A percentile compares a stretch with the other conserved stretches of the same genome.
phyloP scores from a whole-genome alignment of 176 grass and related monocot species.

The Hordeum vulgare region DNA sequence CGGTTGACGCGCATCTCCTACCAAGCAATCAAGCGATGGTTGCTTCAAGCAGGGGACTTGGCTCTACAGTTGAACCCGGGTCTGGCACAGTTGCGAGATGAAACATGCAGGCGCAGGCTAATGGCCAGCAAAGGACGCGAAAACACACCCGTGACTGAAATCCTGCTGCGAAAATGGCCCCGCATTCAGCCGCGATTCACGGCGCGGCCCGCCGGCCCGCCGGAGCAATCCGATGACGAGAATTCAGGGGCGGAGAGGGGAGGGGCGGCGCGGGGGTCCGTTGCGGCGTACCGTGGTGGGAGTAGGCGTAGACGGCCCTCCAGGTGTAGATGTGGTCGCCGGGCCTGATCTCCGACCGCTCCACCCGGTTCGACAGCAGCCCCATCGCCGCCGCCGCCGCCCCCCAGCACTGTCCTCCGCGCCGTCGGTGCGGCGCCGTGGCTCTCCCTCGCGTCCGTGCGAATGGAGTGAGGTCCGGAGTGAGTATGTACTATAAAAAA shows the following conservation, averaged over 20 bases:
- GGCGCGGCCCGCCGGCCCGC: not conserved
- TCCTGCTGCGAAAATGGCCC: not conserved
- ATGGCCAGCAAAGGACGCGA: not conserved
- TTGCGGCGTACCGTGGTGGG: constrained; percentile 68
- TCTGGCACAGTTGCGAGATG: not conserved
- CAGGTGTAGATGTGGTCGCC: constrained; percentile 97
- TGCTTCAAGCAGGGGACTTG: constrained; percentile 10
- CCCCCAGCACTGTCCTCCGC: not conserved
- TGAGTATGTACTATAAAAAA: not conserved
- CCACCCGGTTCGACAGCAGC: constrained; percentile 67
- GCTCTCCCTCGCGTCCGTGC: not conserved
- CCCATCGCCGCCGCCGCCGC: constrained; percentile 43
- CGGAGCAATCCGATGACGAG: not conserved
- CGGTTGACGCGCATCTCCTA: not conserved
- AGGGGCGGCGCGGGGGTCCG: not conserved
- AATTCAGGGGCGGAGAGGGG: not conserved
- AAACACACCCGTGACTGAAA: not conserved
- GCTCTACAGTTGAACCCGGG: not conserved
- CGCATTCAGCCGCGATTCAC: not conserved
- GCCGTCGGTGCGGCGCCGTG: not conserved
- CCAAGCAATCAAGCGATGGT: not conserved
- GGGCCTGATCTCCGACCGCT: constrained; percentile 71
- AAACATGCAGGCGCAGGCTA: not conserved
- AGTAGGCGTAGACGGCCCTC: constrained; percentile 87
- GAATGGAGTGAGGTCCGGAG: not conserved